Percentiles rank a stretch among this genome's conserved stretches.
Evolutionary conservation across 495 filamentous ascomycete species (phyloP).

Genomic region (Podospora pseudopauciseta): DNA sequence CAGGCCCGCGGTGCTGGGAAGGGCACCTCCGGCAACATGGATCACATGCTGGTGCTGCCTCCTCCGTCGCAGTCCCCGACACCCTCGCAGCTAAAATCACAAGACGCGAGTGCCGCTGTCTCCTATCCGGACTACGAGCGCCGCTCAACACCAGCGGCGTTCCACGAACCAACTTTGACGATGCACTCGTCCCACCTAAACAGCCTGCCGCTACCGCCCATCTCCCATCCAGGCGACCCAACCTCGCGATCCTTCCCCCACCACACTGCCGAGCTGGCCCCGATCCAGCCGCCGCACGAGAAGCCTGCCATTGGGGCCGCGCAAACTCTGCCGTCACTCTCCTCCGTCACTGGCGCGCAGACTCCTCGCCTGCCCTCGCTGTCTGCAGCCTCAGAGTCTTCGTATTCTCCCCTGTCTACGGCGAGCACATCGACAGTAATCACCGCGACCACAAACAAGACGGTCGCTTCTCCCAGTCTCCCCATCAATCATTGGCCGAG

Average conservation of each 20-base stretch:
- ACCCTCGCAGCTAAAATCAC: conserved; percentile 18
- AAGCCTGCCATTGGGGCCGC: conserved; percentile 12
- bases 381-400: background rate
- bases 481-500: conserved; percentile 48
- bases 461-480: conserved; percentile 15
- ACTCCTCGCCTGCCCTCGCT: conserved; percentile 13
- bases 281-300: conserved; percentile 35
- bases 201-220: conserved; percentile 14
- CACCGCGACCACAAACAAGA: conserved; percentile 23
- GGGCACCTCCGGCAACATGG: conserved; percentile 27
- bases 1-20: background rate
- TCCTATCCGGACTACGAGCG: background rate
- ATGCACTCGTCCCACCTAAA: conserved; percentile 5
- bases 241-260: conserved; percentile 34
- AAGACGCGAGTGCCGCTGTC: conserved; percentile 11
- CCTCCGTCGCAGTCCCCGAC: conserved; percentile 18
- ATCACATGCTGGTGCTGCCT: conserved; percentile 40
- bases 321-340: conserved; percentile 41
- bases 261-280: conserved; percentile 41
- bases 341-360: conserved; percentile 37
- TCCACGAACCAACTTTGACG: conserved; percentile 1
- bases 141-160: conserved; percentile 2
- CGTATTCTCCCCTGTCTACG: background rate
- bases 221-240: conserved; percentile 36
- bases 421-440: background rate